phyloP scores from a whole-genome alignment of 225 moss, liverwort and hornwort genomes.

The Polytrichum formosum region DNA sequence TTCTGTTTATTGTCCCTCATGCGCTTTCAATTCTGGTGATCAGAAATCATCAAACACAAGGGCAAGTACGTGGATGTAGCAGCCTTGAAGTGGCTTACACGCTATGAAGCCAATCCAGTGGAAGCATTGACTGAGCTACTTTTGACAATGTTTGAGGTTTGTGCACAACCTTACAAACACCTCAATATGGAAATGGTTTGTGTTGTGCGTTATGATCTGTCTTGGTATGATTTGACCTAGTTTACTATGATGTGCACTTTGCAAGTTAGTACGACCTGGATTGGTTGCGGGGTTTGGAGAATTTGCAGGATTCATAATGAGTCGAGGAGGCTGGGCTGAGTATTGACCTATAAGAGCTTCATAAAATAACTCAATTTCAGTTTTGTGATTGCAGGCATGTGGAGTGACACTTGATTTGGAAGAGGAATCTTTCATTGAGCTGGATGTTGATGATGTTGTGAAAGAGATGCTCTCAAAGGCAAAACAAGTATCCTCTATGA shows the following conservation, averaged over 20 bases:
- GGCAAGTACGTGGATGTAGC: constrained; percentile 65
- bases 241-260: too few species aligned
- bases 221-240: too few species aligned
- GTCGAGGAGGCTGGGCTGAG: too few species aligned
- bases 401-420: constrained; percentile 74
- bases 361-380: neutral
- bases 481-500: constrained; percentile 79
- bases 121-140: constrained; percentile 79
- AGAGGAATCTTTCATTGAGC: constrained; percentile 61
- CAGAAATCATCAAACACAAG: constrained; percentile 79
- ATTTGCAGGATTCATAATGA: too few species aligned
- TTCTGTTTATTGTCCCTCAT: constrained; percentile 2
- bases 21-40: constrained; percentile 1
- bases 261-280: too few species aligned
- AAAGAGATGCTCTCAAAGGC: constrained; percentile 83
- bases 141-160: constrained; percentile 78
- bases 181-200: too few species aligned
- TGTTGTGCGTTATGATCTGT: too few species aligned
- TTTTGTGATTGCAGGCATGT: constrained; percentile 65
- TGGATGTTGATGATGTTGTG: constrained; percentile 96
- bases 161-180: neutral
- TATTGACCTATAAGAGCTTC: neutral
- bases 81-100: constrained; percentile 91
- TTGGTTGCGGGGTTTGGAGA: too few species aligned
- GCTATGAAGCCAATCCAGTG: constrained; percentile 73